Base-by-base conservation (phyloP, 1,284 basidiomycete genomes). In the Naganishia sp. region DNA sequence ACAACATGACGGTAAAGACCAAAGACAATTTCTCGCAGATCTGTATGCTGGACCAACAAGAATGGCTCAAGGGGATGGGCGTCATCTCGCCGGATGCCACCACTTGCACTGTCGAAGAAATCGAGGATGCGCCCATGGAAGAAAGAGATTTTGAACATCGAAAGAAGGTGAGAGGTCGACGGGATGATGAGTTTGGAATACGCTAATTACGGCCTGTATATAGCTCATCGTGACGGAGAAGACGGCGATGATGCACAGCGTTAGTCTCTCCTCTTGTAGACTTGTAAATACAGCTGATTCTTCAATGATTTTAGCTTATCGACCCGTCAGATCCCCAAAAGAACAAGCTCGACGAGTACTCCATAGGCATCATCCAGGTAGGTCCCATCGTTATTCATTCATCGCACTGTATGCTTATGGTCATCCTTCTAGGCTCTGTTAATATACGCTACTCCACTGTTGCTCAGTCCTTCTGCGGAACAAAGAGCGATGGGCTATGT, bases 141-240 rank as follows among this genome's bases (percentile, higher is more conserved):
- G 61, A 69, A 50, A 31, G 53, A 43, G 49, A 57, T 4, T 69
- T 69, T 28, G 61, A 69, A 46, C 50, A 66, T 32, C 51, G 54
- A 28, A 67, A 67, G 58, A 50, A 55, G 45, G 66, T 52, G 18
- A 53, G 60, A 45, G 35, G 13, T 28, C 17, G 6, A 10, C 23
- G 5, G 35, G 53, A 28, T 31, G 6, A 7, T 46, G n/a, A 9
- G 9, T 42, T 5, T 25, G 15, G 1, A 21, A 25, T n/a, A 28
- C 15, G 35, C 25, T 45, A 9, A 54, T n/a, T 17, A 1, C 28
- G 9, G 11, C 25, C 23, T 21, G 2, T 35, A 11, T 42, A 2
- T 21, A 68, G 67, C 61, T 68, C 25, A 55, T 68, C 15, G 43
- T 52, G 6, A 53, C 51, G 6, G 67, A 65, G 39, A 68, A 68